Conservation (phyloP, 306 rosid genomes). For the Lathyrus tuberosus region DNA sequence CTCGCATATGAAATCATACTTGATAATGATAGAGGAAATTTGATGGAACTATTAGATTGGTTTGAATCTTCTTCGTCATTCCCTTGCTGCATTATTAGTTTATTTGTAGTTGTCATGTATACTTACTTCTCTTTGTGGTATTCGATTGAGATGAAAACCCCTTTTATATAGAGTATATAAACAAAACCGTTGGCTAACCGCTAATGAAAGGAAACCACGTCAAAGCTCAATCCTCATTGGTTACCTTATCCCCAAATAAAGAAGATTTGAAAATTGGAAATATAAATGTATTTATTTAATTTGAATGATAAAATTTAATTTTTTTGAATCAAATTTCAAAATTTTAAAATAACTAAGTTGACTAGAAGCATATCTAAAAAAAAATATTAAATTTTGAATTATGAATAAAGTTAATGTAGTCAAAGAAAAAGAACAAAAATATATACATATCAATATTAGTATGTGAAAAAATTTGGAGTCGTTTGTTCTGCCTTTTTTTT, state of each 20-base stretch:
- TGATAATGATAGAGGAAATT: background rate
- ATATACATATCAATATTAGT: too few species aligned
- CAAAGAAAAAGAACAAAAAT: too few species aligned
- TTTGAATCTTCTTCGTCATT: background rate
- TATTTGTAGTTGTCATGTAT: background rate
- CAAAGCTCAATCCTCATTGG: constrained; percentile 1
- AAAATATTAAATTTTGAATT: too few species aligned
- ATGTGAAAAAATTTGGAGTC: too few species aligned
- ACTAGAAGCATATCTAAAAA: too few species aligned
- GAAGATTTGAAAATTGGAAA: background rate
- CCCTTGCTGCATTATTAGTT: background rate
- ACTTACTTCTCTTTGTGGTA: background rate
- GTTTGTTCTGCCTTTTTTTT: too few species aligned
- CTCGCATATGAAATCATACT: background rate
- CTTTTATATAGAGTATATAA: background rate
- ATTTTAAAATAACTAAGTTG: too few species aligned
- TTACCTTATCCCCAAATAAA: background rate
- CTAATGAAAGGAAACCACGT: background rate
- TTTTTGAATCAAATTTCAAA: too few species aligned
- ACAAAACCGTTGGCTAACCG: background rate
- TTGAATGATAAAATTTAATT: background rate
- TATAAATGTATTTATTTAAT: background rate
- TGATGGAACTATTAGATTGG: background rate
- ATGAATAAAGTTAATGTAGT: too few species aligned
- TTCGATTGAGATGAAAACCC: background rate